Conservation (phyloP, 495 filamentous ascomycete species). For the Penicillium flavigenum region DNA sequence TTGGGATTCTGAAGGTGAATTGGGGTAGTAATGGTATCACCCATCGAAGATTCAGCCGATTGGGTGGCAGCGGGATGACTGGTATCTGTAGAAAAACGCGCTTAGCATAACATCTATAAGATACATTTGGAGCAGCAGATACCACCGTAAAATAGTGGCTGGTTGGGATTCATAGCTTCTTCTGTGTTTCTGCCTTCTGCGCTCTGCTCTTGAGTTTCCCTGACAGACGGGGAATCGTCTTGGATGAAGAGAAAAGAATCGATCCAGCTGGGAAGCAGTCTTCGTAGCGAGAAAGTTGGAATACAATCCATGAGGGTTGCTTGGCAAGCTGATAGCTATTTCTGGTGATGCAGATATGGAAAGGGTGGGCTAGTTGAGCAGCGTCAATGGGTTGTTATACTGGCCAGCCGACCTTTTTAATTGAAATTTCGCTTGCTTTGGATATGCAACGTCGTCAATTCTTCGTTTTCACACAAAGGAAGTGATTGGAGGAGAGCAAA, state of each 20-base stretch:
- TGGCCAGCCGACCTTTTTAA: not conserved
- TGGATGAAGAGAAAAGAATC: not conserved
- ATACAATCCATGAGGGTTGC: not conserved
- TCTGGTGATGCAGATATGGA: not conserved
- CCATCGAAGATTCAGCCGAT: conserved; percentile 1
- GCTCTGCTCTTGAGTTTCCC: conserved; percentile 2
- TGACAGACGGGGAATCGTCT: not conserved
- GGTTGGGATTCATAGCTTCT: not conserved
- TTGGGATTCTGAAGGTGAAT: not conserved
- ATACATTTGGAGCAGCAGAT: not conserved
- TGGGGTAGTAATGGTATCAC: not conserved
- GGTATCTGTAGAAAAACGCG: not conserved
- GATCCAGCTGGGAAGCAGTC: not conserved
- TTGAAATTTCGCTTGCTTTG: not conserved
- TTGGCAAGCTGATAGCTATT: not conserved
- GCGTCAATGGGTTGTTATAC: not conserved
- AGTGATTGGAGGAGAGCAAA: not conserved
- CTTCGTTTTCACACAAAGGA: not conserved
- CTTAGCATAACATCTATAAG: not conserved
- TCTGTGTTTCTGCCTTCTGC: conserved; percentile 1
- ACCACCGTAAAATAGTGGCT: not conserved
- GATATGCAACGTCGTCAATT: not conserved
- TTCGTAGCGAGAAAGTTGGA: not conserved
- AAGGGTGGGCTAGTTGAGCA: not conserved
- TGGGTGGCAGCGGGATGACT: not conserved